These are phyloP conservation scores for Aphanomyces euteiches DNA, from an alignment of 352 stramenopile genomes.

Conservation along the genomic window DNA sequence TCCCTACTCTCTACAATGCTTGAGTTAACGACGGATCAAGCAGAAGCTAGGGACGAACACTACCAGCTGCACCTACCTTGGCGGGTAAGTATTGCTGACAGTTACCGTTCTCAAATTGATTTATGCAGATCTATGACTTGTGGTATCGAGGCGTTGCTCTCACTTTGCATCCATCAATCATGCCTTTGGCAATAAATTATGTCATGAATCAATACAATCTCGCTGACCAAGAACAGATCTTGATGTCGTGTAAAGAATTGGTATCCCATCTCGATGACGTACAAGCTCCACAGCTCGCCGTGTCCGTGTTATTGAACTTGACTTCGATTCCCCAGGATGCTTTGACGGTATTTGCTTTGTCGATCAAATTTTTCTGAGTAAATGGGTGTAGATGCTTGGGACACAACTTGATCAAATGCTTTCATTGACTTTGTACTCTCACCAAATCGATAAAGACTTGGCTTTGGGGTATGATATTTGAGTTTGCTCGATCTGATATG, in stretches of 20 bases:
- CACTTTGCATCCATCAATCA: background rate
- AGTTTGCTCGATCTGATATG: background rate
- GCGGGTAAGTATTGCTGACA: conserved; percentile 14
- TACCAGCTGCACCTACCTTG: conserved; percentile 10
- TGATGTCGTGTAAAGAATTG: conserved; percentile 1
- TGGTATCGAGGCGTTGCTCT: conserved; percentile 21
- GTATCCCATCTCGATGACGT: conserved; percentile 14
- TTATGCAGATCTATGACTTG: conserved; percentile 22
- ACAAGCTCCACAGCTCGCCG: conserved; percentile 39
- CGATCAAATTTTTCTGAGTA: background rate
- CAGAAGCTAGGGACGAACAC: conserved; percentile 5
- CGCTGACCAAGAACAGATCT: background rate
- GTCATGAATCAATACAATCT: background rate
- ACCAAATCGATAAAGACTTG: conserved; percentile 65
- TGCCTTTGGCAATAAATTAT: conserved; percentile 19
- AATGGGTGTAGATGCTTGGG: conserved; percentile 4
- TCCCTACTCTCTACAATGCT: background rate
- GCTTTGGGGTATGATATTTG: conserved; percentile 43
- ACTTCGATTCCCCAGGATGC: conserved; percentile 52
- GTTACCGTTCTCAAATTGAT: background rate
- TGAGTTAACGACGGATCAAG: conserved; percentile 6
- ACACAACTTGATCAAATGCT: conserved; percentile 52
- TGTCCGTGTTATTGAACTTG: conserved; percentile 65
- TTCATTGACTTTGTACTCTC: conserved; percentile 65
- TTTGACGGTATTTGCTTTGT: conserved; percentile 32